Conservation (phyloP, 768 basidiomycete species). For the Termitomyces sp. region DNA sequence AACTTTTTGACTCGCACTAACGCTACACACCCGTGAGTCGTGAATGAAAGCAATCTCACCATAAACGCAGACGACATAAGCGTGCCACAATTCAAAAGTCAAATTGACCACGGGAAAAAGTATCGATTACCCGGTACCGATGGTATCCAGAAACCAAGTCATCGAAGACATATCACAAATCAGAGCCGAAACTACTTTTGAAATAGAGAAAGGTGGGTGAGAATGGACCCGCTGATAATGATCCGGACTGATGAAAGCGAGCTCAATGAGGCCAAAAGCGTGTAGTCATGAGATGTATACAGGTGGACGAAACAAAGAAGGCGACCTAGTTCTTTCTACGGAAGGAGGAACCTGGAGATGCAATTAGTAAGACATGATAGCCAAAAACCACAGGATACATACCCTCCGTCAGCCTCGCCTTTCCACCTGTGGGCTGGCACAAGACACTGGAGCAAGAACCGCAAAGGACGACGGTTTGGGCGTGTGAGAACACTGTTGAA, state of each 20-base stretch:
- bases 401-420: slow-evolving; percentile 98
- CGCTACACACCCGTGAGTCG: neutral
- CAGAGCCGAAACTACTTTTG: slow-evolving; percentile 8
- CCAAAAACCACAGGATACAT: slow-evolving; percentile 27
- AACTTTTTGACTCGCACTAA: too few species aligned
- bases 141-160: slow-evolving; percentile 8
- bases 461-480: slow-evolving; percentile 96
- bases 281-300: slow-evolving; percentile 14
- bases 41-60: neutral
- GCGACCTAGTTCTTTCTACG: slow-evolving; percentile 83
- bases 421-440: slow-evolving; percentile 98
- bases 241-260: slow-evolving; percentile 8
- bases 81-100: neutral
- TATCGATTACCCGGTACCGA: slow-evolving; percentile 2
- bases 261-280: slow-evolving; percentile 2
- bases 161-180: slow-evolving; percentile 8
- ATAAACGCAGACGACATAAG: neutral
- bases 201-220: slow-evolving; percentile 7
- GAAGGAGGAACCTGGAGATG: slow-evolving; percentile 86
- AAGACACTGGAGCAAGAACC: slow-evolving; percentile 89
- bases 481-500: slow-evolving; percentile 99
- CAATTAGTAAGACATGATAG: slow-evolving; percentile 6
- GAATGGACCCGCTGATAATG: slow-evolving; percentile 9
- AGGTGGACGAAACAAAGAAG: slow-evolving; percentile 21
- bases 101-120: neutral